Evolutionary conservation across 139 green algal genomes (phyloP), one percentile per base, ranked within the genome.

Genomic region (Microglena sp.): DNA sequence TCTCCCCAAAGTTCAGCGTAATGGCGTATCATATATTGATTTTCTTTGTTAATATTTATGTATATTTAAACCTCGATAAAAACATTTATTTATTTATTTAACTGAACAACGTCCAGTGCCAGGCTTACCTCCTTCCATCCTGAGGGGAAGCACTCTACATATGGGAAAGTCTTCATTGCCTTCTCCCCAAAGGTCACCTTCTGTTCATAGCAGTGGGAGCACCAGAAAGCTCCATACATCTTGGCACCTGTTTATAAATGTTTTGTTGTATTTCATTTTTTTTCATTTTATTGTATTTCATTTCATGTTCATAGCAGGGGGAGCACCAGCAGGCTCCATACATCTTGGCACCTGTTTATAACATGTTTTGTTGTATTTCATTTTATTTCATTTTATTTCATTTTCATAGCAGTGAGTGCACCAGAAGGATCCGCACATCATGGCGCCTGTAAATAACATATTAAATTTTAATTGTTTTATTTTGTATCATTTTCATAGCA

Each of bases 211-310:
- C 93, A 98, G 77, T 98, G 93, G 18, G 68, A 85, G 84, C 93
- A 98, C 93, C 93, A 98, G 65, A 98, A 98, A 2, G 93, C 93
- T 60, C 93, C 93, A 67, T 97, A 98, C 90, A 98, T 96, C 32
- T 87, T 82, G 0, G 93, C 92, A 1, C 91, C 93, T 29, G 82
- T 72, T 1, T 75, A n/a, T n/a, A n/a, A n/a, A n/a, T n/a, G n/a
- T n/a, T n/a, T n/a, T n/a, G n/a, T n/a, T n/a, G n/a, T n/a, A n/a
- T n/a, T n/a, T n/a, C n/a, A n/a, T n/a, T n/a, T n/a, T n/a, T n/a
- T n/a, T n/a, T n/a, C n/a, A n/a, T n/a, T n/a, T n/a, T n/a, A n/a
- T n/a, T n/a, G n/a, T n/a, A n/a, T n/a, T n/a, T 55, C 76, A 91
- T 73, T 60, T 96, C 95, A 84, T 98, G 92, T 31, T 98, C 89